Percentiles rank a stretch among this genome's conserved stretches.
These are phyloP conservation scores for Leucogyrophana mollusca DNA, from an alignment of 768 basidiomycete species.

Conservation along the genomic window DNA sequence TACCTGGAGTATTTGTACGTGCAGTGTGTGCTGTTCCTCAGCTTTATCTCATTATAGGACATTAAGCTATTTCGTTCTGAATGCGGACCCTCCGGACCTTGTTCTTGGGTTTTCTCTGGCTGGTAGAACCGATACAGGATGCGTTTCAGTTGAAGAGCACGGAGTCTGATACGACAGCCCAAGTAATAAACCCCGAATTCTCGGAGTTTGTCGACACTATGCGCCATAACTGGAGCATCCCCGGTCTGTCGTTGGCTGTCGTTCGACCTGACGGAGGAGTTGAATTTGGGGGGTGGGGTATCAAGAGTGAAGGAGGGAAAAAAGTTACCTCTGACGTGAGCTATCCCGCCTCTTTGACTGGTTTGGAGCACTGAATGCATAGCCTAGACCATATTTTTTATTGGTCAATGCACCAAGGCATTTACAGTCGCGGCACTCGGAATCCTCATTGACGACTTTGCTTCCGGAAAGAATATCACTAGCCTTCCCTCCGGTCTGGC, in stretches of 20 bases:
- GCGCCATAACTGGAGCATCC: slow-evolving; percentile 6
- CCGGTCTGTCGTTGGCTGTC: slow-evolving; percentile 17
- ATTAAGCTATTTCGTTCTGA: too few relatives aligned
- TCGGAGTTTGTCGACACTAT: too few relatives aligned
- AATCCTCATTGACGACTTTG: slow-evolving; percentile 35
- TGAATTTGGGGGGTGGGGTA: slow-evolving; percentile 25
- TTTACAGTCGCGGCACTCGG: slow-evolving; percentile 31
- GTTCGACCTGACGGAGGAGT: slow-evolving; percentile 12
- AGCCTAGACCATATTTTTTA: slow-evolving; percentile 26
- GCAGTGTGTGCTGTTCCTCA: too few relatives aligned
- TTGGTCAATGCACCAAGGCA: slow-evolving; percentile 29
- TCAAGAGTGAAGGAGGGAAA: slow-evolving; percentile 21
- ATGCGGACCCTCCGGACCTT: too few relatives aligned
- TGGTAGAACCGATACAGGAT: too few relatives aligned
- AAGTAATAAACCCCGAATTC: too few relatives aligned
- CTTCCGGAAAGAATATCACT: slow-evolving; percentile 24
- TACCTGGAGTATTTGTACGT: too few relatives aligned
- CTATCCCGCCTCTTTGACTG: neutral
- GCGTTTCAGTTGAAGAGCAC: too few relatives aligned
- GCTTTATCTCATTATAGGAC: too few relatives aligned
- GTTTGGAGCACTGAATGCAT: neutral
- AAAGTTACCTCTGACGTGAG: slow-evolving; percentile 23
- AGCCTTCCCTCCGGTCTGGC: slow-evolving; percentile 19
- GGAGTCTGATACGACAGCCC: too few relatives aligned
- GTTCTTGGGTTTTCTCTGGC: too few relatives aligned